Evolutionary conservation across 75 land plant genomes (phyloP).

Genomic region (Larix kaempferi): DNA sequence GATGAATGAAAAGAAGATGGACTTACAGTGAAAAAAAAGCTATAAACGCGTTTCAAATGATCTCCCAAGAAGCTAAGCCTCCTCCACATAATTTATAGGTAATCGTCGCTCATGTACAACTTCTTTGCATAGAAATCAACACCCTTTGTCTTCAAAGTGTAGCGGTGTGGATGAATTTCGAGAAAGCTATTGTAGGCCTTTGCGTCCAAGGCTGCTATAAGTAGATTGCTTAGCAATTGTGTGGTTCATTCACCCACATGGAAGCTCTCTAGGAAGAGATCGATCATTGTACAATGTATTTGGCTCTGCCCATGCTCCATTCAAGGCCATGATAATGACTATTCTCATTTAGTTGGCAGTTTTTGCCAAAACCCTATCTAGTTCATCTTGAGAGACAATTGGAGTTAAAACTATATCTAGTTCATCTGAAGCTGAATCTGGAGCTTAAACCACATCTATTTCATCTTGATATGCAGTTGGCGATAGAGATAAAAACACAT

Average conservation of each 20-base stretch:
- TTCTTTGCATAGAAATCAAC: slow-evolving; percentile 30
- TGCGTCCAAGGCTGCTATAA: slow-evolving; percentile 63
- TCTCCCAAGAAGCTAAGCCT: slow-evolving; percentile 35
- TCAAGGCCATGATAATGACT: slow-evolving; percentile 59
- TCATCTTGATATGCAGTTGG: not conserved
- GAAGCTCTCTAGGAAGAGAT: slow-evolving; percentile 69
- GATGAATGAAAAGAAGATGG: no score
- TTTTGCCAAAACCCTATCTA: slow-evolving; percentile 30
- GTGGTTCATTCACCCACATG: slow-evolving; percentile 54
- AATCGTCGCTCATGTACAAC: slow-evolving; percentile 36
- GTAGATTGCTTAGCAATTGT: slow-evolving; percentile 17
- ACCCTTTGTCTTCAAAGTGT: slow-evolving; percentile 30
- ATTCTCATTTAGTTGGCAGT: slow-evolving; percentile 63
- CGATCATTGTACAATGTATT: slow-evolving; percentile 61
- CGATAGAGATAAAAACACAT: no score
- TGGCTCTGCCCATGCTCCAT: slow-evolving; percentile 61
- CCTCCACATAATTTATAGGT: slow-evolving; percentile 89
- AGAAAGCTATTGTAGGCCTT: slow-evolving; percentile 54
- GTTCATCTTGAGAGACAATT: slow-evolving; percentile 26
- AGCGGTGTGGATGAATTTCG: slow-evolving; percentile 44
- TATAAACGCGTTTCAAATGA: slow-evolving; percentile 9
- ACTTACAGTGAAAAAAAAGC: slow-evolving; percentile 16
- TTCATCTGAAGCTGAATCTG: not conserved
- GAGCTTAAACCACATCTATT: slow-evolving; percentile 8
- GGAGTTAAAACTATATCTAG: slow-evolving; percentile 9